phyloP scores from a whole-genome alignment of 2,329 filamentous ascomycete species.

The Colletotrichum magnum region DNA sequence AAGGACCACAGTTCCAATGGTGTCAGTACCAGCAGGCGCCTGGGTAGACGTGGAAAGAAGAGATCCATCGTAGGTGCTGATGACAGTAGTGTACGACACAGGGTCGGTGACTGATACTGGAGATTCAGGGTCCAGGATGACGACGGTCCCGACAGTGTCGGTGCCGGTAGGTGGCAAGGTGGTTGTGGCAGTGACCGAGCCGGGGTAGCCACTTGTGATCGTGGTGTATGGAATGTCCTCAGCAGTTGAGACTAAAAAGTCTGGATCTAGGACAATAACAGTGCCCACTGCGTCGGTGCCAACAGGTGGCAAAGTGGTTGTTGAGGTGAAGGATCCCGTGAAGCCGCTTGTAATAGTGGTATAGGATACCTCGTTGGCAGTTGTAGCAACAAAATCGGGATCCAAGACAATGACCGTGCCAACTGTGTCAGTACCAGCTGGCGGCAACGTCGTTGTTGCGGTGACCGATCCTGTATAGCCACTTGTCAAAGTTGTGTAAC shows the following conservation, averaged over 20 bases:
- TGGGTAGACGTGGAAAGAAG: not conserved
- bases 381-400: not conserved
- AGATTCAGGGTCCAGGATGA: conserved; percentile 9
- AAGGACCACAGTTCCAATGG: conserved; percentile 12
- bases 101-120: not conserved
- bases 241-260: not conserved
- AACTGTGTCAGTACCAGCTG: not conserved
- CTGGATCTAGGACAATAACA: not conserved
- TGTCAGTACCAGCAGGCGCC: conserved; percentile 18
- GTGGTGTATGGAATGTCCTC: conserved; percentile 4
- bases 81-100: conserved; percentile 2
- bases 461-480: not conserved
- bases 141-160: conserved; percentile 4
- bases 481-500: conserved; percentile 26
- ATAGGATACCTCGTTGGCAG: not conserved
- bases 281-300: conserved; percentile 3
- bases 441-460: not conserved
- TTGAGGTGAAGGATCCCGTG: not conserved
- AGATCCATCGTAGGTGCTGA: conserved; percentile 13
- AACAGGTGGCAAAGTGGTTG: conserved; percentile 4
- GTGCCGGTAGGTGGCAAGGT: not conserved
- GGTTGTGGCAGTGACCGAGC: conserved; percentile 1
- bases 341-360: conserved; percentile 14
- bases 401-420: not conserved
- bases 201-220: conserved; percentile 7